phyloP scores from a whole-genome alignment of 176 grass and related monocot genomes.

The Themeda triandra region DNA sequence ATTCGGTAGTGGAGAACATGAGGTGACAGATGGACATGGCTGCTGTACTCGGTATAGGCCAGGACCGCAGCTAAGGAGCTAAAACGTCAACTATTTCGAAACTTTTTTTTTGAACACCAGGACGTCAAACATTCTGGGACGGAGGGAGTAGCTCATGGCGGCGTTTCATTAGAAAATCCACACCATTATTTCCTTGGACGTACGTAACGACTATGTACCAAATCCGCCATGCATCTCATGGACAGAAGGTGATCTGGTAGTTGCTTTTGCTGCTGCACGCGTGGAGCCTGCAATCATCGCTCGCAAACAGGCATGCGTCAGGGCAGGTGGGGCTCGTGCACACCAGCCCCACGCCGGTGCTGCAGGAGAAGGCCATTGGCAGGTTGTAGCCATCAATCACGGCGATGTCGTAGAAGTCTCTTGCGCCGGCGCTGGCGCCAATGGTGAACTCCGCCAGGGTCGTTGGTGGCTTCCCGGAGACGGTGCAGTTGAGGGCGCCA shows the following conservation, averaged over 20 bases:
- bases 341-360: background rate
- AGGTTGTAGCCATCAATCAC: conserved; percentile 23
- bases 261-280: background rate
- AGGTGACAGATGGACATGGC: too few relatives aligned
- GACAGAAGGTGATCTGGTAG: conserved; percentile 27
- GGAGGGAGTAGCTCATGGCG: too few relatives aligned
- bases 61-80: too few relatives aligned
- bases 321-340: background rate
- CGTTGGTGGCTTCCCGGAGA: background rate
- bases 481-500: background rate
- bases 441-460: conserved; percentile 22
- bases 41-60: too few relatives aligned
- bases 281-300: background rate
- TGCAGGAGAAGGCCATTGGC: conserved; percentile 17
- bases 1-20: too few relatives aligned
- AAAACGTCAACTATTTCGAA: too few relatives aligned
- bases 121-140: too few relatives aligned
- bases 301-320: background rate
- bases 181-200: too few relatives aligned
- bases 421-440: background rate
- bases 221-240: background rate
- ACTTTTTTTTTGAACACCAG: too few relatives aligned
- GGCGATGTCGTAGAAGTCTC: background rate
- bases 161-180: too few relatives aligned
- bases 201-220: too few relatives aligned